A percentile compares a stretch with the other conserved stretches of the same genome.
Evolutionary conservation across 768 basidiomycete species (phyloP).

Genomic region (Lactarius hatsudake): DNA sequence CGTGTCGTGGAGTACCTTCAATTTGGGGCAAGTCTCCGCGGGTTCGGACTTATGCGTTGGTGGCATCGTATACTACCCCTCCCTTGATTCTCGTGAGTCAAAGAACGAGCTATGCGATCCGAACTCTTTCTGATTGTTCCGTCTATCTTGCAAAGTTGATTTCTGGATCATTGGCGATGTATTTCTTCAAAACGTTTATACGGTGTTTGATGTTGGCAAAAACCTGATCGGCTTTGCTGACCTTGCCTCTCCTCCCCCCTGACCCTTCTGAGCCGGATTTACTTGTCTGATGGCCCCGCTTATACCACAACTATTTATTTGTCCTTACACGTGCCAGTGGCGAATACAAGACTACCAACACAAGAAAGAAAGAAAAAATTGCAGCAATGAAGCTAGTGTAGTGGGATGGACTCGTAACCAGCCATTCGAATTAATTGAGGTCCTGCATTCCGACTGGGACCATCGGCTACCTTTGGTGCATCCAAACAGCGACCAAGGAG

Average conservation of each 20-base stretch:
- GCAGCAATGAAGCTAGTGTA: too few relatives aligned
- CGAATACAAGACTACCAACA: neutral
- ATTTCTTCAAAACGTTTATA: constrained; percentile 4
- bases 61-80: constrained; percentile 5
- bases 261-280: neutral
- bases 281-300: neutral
- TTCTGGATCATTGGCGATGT: constrained; percentile 16
- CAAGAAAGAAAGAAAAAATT: too few relatives aligned
- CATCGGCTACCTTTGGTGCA: too few relatives aligned
- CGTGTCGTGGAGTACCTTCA: neutral
- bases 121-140: neutral
- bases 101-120: neutral
- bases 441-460: too few relatives aligned
- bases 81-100: constrained; percentile 6
- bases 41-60: neutral
- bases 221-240: constrained; percentile 9
- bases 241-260: neutral
- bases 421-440: too few relatives aligned
- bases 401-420: too few relatives aligned
- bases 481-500: too few relatives aligned
- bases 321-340: neutral
- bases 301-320: neutral
- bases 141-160: neutral
- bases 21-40: neutral
- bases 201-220: constrained; percentile 7